A percentile compares a stretch with the other conserved stretches of the same genome.
These are phyloP conservation scores for Ophiosphaerella korrae DNA, from an alignment of 2,329 filamentous ascomycete species.

Conservation along the genomic window DNA sequence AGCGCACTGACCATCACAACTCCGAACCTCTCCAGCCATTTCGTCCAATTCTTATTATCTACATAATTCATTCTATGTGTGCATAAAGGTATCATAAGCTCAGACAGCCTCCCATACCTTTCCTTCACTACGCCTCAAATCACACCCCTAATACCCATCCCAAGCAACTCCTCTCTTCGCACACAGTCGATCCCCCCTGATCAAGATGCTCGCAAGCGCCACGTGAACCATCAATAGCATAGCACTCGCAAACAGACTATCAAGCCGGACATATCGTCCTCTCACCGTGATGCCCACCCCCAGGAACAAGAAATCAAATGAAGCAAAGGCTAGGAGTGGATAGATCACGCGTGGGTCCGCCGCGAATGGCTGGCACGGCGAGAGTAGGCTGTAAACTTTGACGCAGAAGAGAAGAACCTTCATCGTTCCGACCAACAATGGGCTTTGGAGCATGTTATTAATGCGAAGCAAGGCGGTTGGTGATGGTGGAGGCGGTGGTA, in stretches of 20 bases:
- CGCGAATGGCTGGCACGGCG: slow-evolving; percentile 74
- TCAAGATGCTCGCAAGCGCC: slow-evolving; percentile 48
- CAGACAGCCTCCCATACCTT: background rate
- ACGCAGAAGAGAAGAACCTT: slow-evolving; percentile 68
- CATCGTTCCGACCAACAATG: slow-evolving; percentile 41
- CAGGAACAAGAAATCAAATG: slow-evolving; percentile 61
- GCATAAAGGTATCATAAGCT: slow-evolving; percentile 12
- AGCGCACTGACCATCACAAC: slow-evolving; percentile 1
- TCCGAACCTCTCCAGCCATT: background rate
- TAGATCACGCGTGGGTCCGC: slow-evolving; percentile 68
- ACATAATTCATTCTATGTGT: slow-evolving; percentile 5
- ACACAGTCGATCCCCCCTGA: slow-evolving; percentile 38
- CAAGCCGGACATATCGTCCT: slow-evolving; percentile 26
- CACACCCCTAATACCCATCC: slow-evolving; percentile 12
- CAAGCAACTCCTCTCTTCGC: slow-evolving; percentile 32
- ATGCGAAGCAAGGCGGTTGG: slow-evolving; percentile 5
- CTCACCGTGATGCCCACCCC: slow-evolving; percentile 18
- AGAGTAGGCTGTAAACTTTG: slow-evolving; percentile 70
- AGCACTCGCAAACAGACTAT: slow-evolving; percentile 47
- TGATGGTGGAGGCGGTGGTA: slow-evolving; percentile 41
- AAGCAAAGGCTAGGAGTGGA: slow-evolving; percentile 71
- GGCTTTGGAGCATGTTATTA: slow-evolving; percentile 30
- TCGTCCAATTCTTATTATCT: background rate
- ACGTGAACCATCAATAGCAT: slow-evolving; percentile 56
- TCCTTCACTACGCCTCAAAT: background rate